Evolutionary conservation across 345 rosid species (phyloP), one percentile per base, ranked within the genome.

Genomic region (Hibiscus tridactylites): DNA sequence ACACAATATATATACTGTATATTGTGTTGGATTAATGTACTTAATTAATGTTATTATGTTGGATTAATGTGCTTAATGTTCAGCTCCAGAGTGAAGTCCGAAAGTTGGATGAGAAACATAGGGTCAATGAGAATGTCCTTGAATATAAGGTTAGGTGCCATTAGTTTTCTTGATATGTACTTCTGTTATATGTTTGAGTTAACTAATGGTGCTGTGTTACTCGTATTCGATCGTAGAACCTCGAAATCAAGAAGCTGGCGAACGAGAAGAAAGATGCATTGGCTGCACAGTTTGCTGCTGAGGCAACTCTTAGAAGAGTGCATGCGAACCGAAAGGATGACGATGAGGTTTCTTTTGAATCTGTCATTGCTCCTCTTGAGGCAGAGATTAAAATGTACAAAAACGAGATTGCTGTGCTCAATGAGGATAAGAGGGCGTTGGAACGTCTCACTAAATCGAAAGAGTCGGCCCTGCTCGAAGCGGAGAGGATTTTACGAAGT

Each of bases 391-490:
- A 89, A 79, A 79, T 86, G 78, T 85, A 87, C 12, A 95, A 86
- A 80, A 87, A 86, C 56, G 82, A 89, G 97, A 77, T 95, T 74
- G 88, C 83, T 53, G 80, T 77, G 6, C 82, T 92, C 17, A 87
- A 83, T 73, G 99, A 92, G 75, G 94, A 95, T 80, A 92, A 86
- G 69, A 92, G 86, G 85, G 99, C 99, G 6, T 75, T 95, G 85
- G 96, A 95, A 77, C 91, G 97, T 11, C 91, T 85, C 13, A 92
- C 89, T 17, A 95, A 85, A 79, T 87, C 99, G 3, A 95, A 95
- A 80, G 97, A 90, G 72, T 69, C 75, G 1, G 96, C 99, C 33
- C 81, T 95, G 75, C 83, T 95, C 12, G 99, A 95, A 83, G 97
- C 99, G 39, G 99, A 95, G 84, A 81, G 80, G 73, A 95, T 95